Percentiles rank a stretch among this genome's conserved stretches.
These are phyloP conservation scores for Puccinia sorghi DNA, from an alignment of 1,284 basidiomycete genomes.

Conservation along the genomic window DNA sequence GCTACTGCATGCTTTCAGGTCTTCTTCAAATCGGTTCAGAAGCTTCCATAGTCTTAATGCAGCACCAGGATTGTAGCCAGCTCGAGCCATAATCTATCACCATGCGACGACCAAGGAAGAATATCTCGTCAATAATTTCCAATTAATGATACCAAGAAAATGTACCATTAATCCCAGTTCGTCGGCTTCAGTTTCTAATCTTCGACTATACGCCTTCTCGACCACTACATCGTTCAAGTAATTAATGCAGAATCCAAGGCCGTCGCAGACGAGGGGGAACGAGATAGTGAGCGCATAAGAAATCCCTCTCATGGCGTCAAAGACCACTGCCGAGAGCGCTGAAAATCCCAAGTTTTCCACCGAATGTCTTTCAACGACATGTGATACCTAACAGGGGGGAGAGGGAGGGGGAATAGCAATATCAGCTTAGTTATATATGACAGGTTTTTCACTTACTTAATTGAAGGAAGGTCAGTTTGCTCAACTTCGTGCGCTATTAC, in stretches of 20 bases:
- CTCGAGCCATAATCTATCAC: slow-evolving; percentile 60
- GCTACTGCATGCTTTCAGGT: slow-evolving; percentile 55
- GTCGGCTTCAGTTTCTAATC: slow-evolving; percentile 63
- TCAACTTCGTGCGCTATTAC: slow-evolving; percentile 62
- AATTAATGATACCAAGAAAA: not conserved
- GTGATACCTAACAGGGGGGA: slow-evolving; percentile 54
- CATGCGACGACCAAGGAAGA: not conserved
- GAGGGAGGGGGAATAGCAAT: no score
- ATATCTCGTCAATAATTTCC: slow-evolving; percentile 40
- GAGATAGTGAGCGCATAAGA: slow-evolving; percentile 62
- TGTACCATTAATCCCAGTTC: slow-evolving; percentile 61
- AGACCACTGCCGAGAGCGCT: slow-evolving; percentile 62
- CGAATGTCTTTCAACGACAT: slow-evolving; percentile 62
- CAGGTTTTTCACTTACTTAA: not conserved
- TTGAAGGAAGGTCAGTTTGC: not conserved
- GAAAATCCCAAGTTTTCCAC: slow-evolving; percentile 61
- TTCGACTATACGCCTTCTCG: slow-evolving; percentile 62
- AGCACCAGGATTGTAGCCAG: slow-evolving; percentile 62
- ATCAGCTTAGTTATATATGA: no score
- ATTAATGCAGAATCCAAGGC: slow-evolving; percentile 61
- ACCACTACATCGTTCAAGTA: slow-evolving; percentile 62
- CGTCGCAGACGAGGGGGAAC: slow-evolving; percentile 60
- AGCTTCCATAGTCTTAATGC: slow-evolving; percentile 62
- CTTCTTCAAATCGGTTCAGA: slow-evolving; percentile 61
- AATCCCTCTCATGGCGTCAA: slow-evolving; percentile 62